These are phyloP conservation scores for Neurospora cerealis DNA, from an alignment of 495 filamentous ascomycete species.

Conservation along the genomic window DNA sequence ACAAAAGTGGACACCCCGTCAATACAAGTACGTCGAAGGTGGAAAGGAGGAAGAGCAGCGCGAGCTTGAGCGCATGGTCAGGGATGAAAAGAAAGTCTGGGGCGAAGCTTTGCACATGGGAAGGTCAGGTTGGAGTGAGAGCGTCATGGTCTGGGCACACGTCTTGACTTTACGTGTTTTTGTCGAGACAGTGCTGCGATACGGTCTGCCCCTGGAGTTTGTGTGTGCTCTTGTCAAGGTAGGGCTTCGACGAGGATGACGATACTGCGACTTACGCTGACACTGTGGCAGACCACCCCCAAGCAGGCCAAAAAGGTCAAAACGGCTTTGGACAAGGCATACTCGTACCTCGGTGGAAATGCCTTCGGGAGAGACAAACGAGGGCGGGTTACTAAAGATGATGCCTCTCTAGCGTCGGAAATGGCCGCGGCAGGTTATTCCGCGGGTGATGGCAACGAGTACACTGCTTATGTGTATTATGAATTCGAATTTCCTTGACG, in stretches of 20 bases:
- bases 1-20: conserved; percentile 84
- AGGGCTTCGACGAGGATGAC: conserved; percentile 20
- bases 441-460: conserved; percentile 64
- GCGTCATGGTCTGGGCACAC: conserved; percentile 90
- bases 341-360: conserved; percentile 89
- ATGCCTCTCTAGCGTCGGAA: conserved; percentile 61
- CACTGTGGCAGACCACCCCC: conserved; percentile 54
- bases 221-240: conserved; percentile 78
- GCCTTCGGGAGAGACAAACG: conserved; percentile 92
- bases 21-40: conserved; percentile 85
- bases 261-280: conserved; percentile 9
- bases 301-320: conserved; percentile 80
- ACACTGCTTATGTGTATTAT: conserved; percentile 95
- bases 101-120: conserved; percentile 81
- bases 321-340: conserved; percentile 66
- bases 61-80: conserved; percentile 69
- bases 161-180: conserved; percentile 86
- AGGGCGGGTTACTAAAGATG: conserved; percentile 80
- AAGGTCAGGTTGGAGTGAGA: conserved; percentile 83
- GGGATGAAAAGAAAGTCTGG: conserved; percentile 79
- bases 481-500: conserved; percentile 65
- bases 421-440: conserved; percentile 59
- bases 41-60: conserved; percentile 77
- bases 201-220: conserved; percentile 83
- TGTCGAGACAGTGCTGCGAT: conserved; percentile 91